Base-by-base conservation (phyloP, 305 asterid genomes). In the Vinca major region DNA sequence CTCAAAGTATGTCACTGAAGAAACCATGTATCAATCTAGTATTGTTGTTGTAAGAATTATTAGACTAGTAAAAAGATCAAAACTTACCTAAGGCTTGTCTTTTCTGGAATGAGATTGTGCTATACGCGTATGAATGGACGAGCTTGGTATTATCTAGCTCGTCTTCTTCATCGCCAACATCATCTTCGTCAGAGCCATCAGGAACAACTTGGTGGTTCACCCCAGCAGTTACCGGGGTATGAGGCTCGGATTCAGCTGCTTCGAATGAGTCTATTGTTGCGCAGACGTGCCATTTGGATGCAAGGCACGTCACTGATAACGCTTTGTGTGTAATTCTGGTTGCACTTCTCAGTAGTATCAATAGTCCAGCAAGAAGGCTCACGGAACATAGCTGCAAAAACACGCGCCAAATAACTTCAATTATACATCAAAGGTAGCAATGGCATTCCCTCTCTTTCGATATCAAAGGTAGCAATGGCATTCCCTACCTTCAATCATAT, bases 261-360 rank as follows among this genome's bases (percentile, higher is more conserved):
- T 90, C 97, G 14, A 85, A 88, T 2, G 91, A 86, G 73, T 90
- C 95, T 0, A 92, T 74, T 0, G 98, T 90, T 52, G 97, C 97
- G 58, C 95, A 82, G 5, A 87, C 98, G 5, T 92, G 97, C 98
- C 98, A 92, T 82, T 90, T 92, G 12, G 98, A 86, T 0, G 98
- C 97, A 21, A 92, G 90, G 84, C 93, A 85, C 4, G 90, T 85
- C 65, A 92, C 92, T 0, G 90, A 85, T 54, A 81, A 90, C 9
- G 97, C 98, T 75, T 90, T 92, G 80, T 90, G 98, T 12, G 97
- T 92, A 20, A 90, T 92, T 68, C 86, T 82, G 0, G 96, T 84
- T 3, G 98, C 98, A n/a, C 98, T 84, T 51, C 98, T 76, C 68
- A 90, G 37, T 45, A 90, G 65, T 47, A 90, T 85, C 86, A 88